Conservation (phyloP, 371 early-diverging fungal genomes). For the Mortierella sp. region DNA sequence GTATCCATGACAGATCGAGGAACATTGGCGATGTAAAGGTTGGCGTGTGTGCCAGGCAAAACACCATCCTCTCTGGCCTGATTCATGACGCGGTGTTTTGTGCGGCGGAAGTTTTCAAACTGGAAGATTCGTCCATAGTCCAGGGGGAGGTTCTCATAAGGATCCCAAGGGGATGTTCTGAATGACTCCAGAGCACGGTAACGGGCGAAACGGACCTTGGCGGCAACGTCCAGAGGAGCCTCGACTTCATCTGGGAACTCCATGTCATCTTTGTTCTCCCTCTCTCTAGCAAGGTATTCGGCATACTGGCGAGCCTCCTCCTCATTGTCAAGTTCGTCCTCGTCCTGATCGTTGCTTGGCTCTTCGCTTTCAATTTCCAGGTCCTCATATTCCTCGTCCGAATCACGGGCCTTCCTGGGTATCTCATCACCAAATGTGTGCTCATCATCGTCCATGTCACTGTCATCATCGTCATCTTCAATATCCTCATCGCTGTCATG, state of each 20-base stretch:
- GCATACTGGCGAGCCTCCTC: conserved; percentile 64
- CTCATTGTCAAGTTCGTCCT: conserved; percentile 60
- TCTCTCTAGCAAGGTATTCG: conserved; percentile 78
- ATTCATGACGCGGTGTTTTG: conserved; percentile 76
- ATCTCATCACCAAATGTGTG: conserved; percentile 56
- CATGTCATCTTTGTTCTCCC: conserved; percentile 74
- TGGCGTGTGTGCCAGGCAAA: conserved; percentile 70
- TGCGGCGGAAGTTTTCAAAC: conserved; percentile 86
- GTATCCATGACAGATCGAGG: conserved; percentile 67
- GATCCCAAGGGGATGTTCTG: conserved; percentile 96
- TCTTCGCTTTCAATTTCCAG: conserved; percentile 67
- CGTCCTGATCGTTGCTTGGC: conserved; percentile 38
- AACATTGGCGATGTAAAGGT: conserved; percentile 76
- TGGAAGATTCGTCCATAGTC: conserved; percentile 96
- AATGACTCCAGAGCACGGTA: conserved; percentile 96
- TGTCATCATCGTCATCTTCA: conserved; percentile 73
- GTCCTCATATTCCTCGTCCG: conserved; percentile 83
- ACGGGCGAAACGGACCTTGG: conserved; percentile 86
- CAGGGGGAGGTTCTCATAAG: conserved; percentile 95
- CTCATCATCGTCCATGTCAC: conserved; percentile 64
- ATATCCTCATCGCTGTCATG: conserved; percentile 67
- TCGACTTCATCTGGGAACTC: conserved; percentile 98
- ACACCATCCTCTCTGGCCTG: conserved; percentile 67
- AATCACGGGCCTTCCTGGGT: conserved; percentile 56
- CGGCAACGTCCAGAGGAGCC: conserved; percentile 86